Base-by-base conservation (phyloP, 139 green algal genomes). In the Volvox africanus region DNA sequence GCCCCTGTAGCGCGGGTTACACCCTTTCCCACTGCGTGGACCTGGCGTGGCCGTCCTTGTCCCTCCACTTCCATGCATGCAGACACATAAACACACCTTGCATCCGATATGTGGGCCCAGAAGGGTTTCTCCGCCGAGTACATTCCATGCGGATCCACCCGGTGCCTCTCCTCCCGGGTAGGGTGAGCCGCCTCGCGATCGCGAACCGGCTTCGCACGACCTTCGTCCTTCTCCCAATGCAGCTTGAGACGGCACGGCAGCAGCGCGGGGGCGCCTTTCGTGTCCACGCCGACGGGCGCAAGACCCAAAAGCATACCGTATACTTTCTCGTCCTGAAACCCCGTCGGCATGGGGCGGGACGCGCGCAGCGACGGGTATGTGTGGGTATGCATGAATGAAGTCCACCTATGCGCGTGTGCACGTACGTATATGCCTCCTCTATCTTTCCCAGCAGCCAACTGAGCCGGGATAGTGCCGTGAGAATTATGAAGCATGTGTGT, bases 1-100 rank as follows among this genome's bases (percentile, higher is more conserved):
- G 91, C 86, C 96, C 97, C 26, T 99, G 97, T 95, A 97, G 93
- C 61, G 73, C 99, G 75, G 88, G 93, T n/a, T 79, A 94, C 11
- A 96, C 96, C 24, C 92, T 99, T n/a, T 76, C 90, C 14, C 80
- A 78, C 32, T 93, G 93, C 69, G 88, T 96, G 22, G 98, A 99
- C 93, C 76, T 99, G 33, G 97, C 94, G 0, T 89, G n/a, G 44
- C 44, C 9, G 44, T 55, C 44, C 44, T 9, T 55, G 5, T 55
- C 71, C 71, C 28, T 35, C 71, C 30, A 2, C 20, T 36, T 30
- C 71, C 71, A 79, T 2, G 1, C 71, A 79, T 30, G 1, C 71
- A 79, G 1, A 79, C 20, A 79, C 71, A 79, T 18, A 75, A 17
- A 61, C 89, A 2, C 86, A 95, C 93, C 92, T 93, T 18, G 93